Conservation (phyloP, 2,329 filamentous ascomycete species). For the Grosmannia huntii region DNA sequence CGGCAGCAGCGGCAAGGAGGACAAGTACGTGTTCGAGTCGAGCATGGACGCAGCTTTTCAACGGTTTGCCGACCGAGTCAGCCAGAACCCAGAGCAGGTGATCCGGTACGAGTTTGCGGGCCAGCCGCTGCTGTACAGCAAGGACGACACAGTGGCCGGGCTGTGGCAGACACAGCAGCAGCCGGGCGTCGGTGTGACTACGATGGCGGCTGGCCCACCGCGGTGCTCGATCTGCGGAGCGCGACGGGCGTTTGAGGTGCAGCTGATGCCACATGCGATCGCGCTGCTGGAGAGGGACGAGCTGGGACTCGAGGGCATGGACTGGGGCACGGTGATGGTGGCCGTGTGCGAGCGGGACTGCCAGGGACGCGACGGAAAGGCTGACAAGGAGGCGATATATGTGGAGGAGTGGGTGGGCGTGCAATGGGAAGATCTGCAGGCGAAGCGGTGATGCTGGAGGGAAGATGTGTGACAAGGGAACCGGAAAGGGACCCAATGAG, state of each 20-base stretch:
- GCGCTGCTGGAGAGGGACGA: constrained; percentile 73
- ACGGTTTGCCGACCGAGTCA: constrained; percentile 64
- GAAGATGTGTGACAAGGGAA: background rate
- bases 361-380: constrained; percentile 42
- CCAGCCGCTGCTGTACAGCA: constrained; percentile 65
- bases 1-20: constrained; percentile 37
- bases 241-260: constrained; percentile 74
- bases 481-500: background rate
- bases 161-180: constrained; percentile 21
- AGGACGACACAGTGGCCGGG: constrained; percentile 60
- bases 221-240: constrained; percentile 65
- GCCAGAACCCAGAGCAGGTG: constrained; percentile 71
- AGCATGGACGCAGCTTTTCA: constrained; percentile 65
- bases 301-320: constrained; percentile 71
- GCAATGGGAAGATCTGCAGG: constrained; percentile 76
- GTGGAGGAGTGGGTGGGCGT: constrained; percentile 95
- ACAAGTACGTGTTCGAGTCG: constrained; percentile 61
- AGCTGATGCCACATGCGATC: constrained; percentile 85
- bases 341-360: constrained; percentile 78
- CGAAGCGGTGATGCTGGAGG: constrained; percentile 19
- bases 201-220: constrained; percentile 41
- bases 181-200: constrained; percentile 15
- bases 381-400: constrained; percentile 57
- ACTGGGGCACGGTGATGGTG: constrained; percentile 89
- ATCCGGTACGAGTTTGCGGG: constrained; percentile 71